A percentile compares a stretch with the other conserved stretches of the same genome.
Conservation (phyloP, 257 asterid genomes). For the Jaltomata sinuosa region DNA sequence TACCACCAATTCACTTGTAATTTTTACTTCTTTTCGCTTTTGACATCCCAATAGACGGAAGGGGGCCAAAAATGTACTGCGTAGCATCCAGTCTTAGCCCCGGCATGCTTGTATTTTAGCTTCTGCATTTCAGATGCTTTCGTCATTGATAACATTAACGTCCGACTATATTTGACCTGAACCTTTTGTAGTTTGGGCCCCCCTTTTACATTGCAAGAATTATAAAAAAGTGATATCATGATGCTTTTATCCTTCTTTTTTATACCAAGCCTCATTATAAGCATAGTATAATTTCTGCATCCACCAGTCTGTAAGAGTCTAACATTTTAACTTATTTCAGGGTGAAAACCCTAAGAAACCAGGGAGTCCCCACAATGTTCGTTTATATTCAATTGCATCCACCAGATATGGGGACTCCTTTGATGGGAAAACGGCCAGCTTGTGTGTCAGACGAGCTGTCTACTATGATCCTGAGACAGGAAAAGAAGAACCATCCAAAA, state of each 20-base stretch:
- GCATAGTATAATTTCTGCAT: neutral
- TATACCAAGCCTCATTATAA: neutral
- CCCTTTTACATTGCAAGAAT: neutral
- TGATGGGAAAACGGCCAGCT: conserved; percentile 85
- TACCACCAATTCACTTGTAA: neutral
- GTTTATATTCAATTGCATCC: conserved; percentile 87
- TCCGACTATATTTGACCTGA: neutral
- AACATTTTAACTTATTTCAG: conserved; percentile 23
- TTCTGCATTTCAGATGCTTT: neutral
- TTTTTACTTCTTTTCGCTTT: neutral
- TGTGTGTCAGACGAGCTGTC: conserved; percentile 90
- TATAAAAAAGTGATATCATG: neutral
- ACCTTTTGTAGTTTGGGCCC: neutral
- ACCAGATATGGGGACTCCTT: conserved; percentile 83
- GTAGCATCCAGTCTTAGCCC: neutral
- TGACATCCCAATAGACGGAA: neutral
- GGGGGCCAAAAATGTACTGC: neutral
- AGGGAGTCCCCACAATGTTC: conserved; percentile 80
- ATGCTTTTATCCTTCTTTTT: neutral
- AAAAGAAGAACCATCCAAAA: conserved; percentile 75
- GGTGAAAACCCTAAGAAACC: conserved; percentile 96
- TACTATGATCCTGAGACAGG: conserved; percentile 89
- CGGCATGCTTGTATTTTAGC: neutral
- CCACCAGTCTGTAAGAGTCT: neutral
- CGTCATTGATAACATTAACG: neutral